phyloP scores from a whole-genome alignment of 1,284 basidiomycete genomes.

The Amylostereum chailletii region DNA sequence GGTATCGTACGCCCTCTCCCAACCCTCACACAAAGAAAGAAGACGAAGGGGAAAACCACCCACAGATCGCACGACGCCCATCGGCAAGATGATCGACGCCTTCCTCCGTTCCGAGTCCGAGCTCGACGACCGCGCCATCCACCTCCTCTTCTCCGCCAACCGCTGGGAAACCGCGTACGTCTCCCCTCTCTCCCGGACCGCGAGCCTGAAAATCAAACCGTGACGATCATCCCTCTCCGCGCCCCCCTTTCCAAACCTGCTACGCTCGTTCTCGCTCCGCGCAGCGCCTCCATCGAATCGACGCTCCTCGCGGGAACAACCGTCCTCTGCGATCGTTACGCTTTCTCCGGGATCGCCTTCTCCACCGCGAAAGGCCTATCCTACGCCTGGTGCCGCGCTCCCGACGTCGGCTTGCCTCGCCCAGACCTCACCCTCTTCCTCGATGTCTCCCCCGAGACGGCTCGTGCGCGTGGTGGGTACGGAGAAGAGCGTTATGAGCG shows the following conservation, averaged over 20 bases:
- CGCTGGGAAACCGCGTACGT: conserved; percentile 91
- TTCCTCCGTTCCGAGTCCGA: conserved; percentile 83
- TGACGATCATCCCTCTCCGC: no score
- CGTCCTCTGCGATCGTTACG: conserved; percentile 90
- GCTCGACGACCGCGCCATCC: conserved; percentile 86
- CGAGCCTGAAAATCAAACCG: conserved; percentile 10
- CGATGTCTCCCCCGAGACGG: conserved; percentile 68
- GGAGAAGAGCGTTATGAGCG: conserved; percentile 88
- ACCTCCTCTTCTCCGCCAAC: conserved; percentile 94
- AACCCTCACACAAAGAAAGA: background rate
- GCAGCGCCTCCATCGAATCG: conserved; percentile 56
- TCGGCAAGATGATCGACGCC: conserved; percentile 89
- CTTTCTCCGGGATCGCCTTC: conserved; percentile 95
- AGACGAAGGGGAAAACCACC: no score
- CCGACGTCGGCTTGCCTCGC: conserved; percentile 80
- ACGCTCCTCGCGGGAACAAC: conserved; percentile 61
- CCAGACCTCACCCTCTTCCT: conserved; percentile 90
- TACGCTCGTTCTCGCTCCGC: background rate
- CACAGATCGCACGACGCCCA: conserved; percentile 84
- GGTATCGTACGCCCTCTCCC: conserved; percentile 36
- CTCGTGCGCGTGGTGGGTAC: conserved; percentile 74
- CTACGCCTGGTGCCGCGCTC: conserved; percentile 76
- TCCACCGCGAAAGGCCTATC: conserved; percentile 71
- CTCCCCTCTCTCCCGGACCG: background rate
- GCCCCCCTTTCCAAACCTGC: no score